Percentiles rank a stretch among this genome's conserved stretches.
Conservation (phyloP, 306 rosid genomes). For the Vachellia pachyceras region DNA sequence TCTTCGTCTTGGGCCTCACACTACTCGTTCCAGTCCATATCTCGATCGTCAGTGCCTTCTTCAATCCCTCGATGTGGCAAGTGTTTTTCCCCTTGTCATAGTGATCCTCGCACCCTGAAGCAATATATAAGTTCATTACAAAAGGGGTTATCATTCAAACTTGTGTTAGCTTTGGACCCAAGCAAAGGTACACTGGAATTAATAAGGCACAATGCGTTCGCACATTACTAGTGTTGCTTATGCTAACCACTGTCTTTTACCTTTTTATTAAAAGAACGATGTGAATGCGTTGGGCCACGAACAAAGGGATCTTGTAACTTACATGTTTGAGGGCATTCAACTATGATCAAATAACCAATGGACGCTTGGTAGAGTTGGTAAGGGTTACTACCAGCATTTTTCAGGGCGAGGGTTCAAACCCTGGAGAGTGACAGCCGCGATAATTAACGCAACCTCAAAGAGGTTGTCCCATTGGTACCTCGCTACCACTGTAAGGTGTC, state of each 20-base stretch:
- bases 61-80: neutral
- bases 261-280: neutral
- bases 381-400: too few relatives aligned
- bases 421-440: too few relatives aligned
- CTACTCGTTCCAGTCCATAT: neutral
- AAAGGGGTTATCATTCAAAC: neutral
- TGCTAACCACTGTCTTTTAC: neutral
- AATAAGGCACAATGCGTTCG: neutral
- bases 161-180: neutral
- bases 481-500: too few relatives aligned
- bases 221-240: neutral
- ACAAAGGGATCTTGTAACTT: neutral
- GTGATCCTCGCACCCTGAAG: neutral
- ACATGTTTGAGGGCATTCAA: neutral
- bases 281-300: neutral
- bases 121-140: neutral
- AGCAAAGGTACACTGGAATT: neutral
- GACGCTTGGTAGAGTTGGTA: too few relatives aligned
- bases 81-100: neutral
- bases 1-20: conserved; percentile 34
- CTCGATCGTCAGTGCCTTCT: conserved; percentile 1
- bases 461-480: too few relatives aligned
- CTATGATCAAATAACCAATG: neutral
- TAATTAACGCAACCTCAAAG: too few relatives aligned
- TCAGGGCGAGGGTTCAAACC: too few relatives aligned